These are phyloP conservation scores for Hypoxylon lenormandii DNA, from an alignment of 495 filamentous ascomycete species.

Conservation along the genomic window DNA sequence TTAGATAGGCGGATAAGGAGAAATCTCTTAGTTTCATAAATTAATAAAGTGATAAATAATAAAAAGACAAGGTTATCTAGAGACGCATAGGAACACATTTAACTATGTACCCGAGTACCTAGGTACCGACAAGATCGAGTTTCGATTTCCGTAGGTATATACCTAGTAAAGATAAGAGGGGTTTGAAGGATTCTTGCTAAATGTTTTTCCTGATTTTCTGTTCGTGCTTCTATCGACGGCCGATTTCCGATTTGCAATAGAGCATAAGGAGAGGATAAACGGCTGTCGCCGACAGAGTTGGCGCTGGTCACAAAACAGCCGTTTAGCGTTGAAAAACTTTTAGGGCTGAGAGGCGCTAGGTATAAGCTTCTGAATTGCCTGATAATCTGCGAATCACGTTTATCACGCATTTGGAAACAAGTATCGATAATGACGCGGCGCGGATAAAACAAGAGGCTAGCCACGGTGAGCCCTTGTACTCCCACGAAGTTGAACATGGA, in stretches of 20 bases:
- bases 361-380: conserved; percentile 6
- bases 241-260: no score
- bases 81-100: background rate
- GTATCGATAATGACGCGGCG: no score
- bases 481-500: no score
- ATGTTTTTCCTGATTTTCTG: no score
- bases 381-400: background rate
- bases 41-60: background rate
- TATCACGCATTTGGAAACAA: no score
- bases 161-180: background rate
- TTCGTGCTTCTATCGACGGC: no score
- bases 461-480: no score
- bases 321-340: conserved; percentile 28
- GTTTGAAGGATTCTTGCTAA: background rate
- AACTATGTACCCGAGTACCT: no score
- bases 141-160: background rate
- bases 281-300: background rate
- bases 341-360: conserved; percentile 38
- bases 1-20: background rate
- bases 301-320: background rate
- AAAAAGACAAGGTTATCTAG: background rate
- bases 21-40: background rate
- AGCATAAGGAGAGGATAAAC: background rate
- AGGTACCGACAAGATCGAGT: background rate
- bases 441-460: no score